Conservation (phyloP, 257 asterid genomes). For the Phtheirospermum japonicum region DNA sequence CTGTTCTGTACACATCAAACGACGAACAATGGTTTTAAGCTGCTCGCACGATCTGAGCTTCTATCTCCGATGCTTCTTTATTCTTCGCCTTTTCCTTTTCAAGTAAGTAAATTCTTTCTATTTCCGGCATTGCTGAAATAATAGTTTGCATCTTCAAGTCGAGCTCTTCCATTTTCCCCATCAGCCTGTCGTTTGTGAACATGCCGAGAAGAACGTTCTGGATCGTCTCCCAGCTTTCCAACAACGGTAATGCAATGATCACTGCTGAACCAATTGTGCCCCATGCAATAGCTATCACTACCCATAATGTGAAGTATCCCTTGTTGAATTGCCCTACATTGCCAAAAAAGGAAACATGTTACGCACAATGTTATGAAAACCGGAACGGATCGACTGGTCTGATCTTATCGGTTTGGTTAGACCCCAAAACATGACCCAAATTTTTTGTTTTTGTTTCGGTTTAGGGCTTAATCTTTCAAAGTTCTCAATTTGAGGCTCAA, state of each 20-base stretch:
- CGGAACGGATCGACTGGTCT: no score
- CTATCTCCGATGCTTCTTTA: conserved; percentile 1
- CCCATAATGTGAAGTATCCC: conserved; percentile 95
- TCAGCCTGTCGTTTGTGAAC: conserved; percentile 62
- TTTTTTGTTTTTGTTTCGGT: no score
- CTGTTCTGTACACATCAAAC: no score
- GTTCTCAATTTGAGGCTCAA: no score
- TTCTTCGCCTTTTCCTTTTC: not conserved
- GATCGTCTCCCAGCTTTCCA: conserved; percentile 81
- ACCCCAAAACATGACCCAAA: no score
- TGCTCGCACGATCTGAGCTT: not conserved
- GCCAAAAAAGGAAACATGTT: not conserved
- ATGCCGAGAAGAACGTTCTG: conserved; percentile 57
- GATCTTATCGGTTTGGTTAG: no score
- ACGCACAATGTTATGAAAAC: not conserved
- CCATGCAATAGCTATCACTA: conserved; percentile 80
- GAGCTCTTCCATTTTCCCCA: conserved; percentile 78
- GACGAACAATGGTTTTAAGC: not conserved
- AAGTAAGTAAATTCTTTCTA: conserved; percentile 42
- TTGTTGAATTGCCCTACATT: conserved; percentile 73
- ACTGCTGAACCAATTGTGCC: conserved; percentile 81
- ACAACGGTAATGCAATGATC: conserved; percentile 65
- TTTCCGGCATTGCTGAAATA: conserved; percentile 68
- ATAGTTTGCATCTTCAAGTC: conserved; percentile 58
- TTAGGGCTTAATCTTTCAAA: no score